Evolutionary conservation across 2,329 filamentous ascomycete species (phyloP).

Genomic region (Alternaria burnsii): DNA sequence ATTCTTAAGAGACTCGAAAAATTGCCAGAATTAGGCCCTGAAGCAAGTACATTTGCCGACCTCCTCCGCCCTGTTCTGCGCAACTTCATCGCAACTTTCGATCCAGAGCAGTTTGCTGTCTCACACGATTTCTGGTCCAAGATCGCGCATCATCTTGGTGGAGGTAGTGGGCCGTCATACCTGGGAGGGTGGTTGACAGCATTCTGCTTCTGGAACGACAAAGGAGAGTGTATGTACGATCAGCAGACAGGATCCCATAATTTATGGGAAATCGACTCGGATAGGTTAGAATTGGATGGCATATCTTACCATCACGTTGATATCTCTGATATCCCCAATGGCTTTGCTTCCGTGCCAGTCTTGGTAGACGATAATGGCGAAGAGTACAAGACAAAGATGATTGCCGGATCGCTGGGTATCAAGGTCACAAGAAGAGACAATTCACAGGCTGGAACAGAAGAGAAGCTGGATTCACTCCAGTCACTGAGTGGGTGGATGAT

Average conservation of each 20-base stretch:
- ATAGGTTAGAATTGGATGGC: slow-evolving; percentile 5
- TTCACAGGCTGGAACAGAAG: background rate
- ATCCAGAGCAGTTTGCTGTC: slow-evolving; percentile 3
- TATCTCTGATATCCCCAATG: slow-evolving; percentile 12
- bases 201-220: slow-evolving; percentile 29
- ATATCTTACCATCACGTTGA: slow-evolving; percentile 12
- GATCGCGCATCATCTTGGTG: slow-evolving; percentile 4
- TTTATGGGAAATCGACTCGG: background rate
- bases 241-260: background rate
- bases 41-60: slow-evolving; percentile 15
- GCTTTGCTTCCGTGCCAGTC: slow-evolving; percentile 20
- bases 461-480: slow-evolving; percentile 20
- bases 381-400: slow-evolving; percentile 17
- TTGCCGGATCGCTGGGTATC: slow-evolving; percentile 23
- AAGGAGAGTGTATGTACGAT: slow-evolving; percentile 16
- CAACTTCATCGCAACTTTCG: slow-evolving; percentile 24
- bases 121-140: slow-evolving; percentile 23
- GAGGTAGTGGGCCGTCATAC: slow-evolving; percentile 9
- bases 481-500: slow-evolving; percentile 23
- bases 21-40: slow-evolving; percentile 14
- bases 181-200: slow-evolving; percentile 31
- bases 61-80: slow-evolving; percentile 22
- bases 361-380: slow-evolving; percentile 20
- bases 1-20: slow-evolving; percentile 25
- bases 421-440: slow-evolving; percentile 9